Percentiles rank a stretch among this genome's conserved stretches.
Evolutionary conservation across 208 protist genomes (phyloP).

Genomic region (Trypanosoma platydactyli): DNA sequence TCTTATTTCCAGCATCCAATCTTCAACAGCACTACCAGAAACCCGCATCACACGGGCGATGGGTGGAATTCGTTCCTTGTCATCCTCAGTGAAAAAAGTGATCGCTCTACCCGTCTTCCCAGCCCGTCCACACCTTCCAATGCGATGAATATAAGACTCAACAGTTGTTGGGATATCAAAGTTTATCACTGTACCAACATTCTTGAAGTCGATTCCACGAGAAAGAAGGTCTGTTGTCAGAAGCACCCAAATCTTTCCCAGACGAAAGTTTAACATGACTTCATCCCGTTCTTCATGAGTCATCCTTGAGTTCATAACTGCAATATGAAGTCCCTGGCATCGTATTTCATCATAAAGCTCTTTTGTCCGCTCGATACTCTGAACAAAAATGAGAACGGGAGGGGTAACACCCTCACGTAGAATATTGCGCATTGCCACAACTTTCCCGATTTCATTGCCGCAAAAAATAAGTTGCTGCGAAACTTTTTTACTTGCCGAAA

Average conservation of each 20-base stretch:
- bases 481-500: constrained; percentile 75
- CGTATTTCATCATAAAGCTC: constrained; percentile 96
- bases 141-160: constrained; percentile 96
- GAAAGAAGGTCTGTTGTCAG: constrained; percentile 97
- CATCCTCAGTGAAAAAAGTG: constrained; percentile 97
- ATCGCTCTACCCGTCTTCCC: constrained; percentile 90
- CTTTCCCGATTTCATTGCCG: constrained; percentile 96
- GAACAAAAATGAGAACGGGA: constrained; percentile 98
- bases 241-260: constrained; percentile 96
- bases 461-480: constrained; percentile 94
- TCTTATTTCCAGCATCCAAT: constrained; percentile 95
- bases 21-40: constrained; percentile 91
- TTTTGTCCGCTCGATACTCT: constrained; percentile 96
- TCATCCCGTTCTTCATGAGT: constrained; percentile 90
- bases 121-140: constrained; percentile 92
- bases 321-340: constrained; percentile 81
- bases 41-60: constrained; percentile 92
- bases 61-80: constrained; percentile 84
- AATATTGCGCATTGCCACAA: constrained; percentile 95
- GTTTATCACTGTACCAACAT: constrained; percentile 97
- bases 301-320: constrained; percentile 91
- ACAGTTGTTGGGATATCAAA: constrained; percentile 97
- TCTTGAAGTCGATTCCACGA: constrained; percentile 98
- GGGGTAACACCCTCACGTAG: constrained; percentile 92
- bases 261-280: constrained; percentile 94